These are phyloP conservation scores for Microcyclospora tardicrescens DNA, from an alignment of 2,329 filamentous ascomycete species.

Conservation along the genomic window DNA sequence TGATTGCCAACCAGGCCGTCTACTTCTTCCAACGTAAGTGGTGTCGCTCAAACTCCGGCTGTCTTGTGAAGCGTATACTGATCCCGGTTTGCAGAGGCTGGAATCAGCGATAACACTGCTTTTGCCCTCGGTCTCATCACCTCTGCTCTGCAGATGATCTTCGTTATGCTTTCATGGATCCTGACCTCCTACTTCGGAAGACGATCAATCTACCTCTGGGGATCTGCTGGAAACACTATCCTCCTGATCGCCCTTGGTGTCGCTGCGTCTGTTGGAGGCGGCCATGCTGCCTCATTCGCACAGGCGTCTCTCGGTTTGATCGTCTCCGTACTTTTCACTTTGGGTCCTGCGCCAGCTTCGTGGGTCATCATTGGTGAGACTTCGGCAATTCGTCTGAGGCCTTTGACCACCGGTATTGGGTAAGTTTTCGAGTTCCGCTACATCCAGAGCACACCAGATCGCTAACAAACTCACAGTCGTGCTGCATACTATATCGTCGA, in stretches of 20 bases:
- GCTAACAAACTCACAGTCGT: conserved; percentile 28
- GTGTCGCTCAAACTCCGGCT: conserved; percentile 6
- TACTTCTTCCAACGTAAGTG: conserved; percentile 46
- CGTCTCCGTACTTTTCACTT: conserved; percentile 51
- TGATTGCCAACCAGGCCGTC: conserved; percentile 50
- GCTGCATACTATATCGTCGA: conserved; percentile 51
- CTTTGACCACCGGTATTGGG: conserved; percentile 50
- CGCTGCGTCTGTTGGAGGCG: conserved; percentile 37
- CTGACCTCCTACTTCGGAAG: conserved; percentile 51
- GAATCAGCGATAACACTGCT: conserved; percentile 40
- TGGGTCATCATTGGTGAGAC: conserved; percentile 58
- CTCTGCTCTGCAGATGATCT: conserved; percentile 47
- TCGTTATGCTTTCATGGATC: conserved; percentile 55
- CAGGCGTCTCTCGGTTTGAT: conserved; percentile 52
- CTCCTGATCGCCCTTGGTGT: conserved; percentile 48
- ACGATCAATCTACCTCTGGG: conserved; percentile 52
- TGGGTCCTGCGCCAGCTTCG: conserved; percentile 50
- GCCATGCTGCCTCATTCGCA: conserved; percentile 34
- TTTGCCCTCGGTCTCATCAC: conserved; percentile 53
- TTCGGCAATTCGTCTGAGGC: conserved; percentile 49
- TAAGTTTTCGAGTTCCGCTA: too few species aligned
- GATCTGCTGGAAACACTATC: conserved; percentile 39
- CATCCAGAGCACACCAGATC: too few species aligned
- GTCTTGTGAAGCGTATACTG: conserved; percentile 3
- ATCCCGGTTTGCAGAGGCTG: conserved; percentile 39